These are phyloP conservation scores for Eucalyptus victrix DNA, from an alignment of 345 rosid genomes.

Conservation along the genomic window DNA sequence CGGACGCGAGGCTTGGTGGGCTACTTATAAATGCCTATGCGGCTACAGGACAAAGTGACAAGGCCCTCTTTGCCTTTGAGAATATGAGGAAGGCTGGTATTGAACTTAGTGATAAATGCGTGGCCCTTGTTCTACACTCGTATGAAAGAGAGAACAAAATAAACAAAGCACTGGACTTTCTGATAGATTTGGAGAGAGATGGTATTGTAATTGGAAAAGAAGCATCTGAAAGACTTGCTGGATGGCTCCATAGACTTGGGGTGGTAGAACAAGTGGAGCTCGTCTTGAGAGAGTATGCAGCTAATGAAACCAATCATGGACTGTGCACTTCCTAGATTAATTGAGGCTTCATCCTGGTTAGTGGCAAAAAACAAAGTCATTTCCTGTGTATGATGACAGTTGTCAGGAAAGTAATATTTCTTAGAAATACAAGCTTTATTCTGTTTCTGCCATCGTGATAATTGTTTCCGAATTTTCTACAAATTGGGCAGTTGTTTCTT, in stretches of 20 bases:
- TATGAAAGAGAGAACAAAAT: slow-evolving; percentile 55
- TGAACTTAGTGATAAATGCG: slow-evolving; percentile 61
- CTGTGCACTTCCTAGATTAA: not conserved
- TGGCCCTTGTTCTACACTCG: slow-evolving; percentile 47
- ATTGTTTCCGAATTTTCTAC: no score
- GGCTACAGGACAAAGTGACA: slow-evolving; percentile 43
- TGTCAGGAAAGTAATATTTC: not conserved
- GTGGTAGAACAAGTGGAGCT: slow-evolving; percentile 57
- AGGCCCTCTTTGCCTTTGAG: slow-evolving; percentile 43
- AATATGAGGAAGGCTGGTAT: slow-evolving; percentile 81
- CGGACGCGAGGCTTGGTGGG: slow-evolving; percentile 56
- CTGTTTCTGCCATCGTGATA: no score
- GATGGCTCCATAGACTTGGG: slow-evolving; percentile 67
- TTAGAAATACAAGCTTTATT: not conserved
- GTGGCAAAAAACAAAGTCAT: not conserved
- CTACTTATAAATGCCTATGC: slow-evolving; percentile 72
- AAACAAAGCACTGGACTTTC: slow-evolving; percentile 41
- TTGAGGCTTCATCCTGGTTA: not conserved
- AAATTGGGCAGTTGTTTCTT: no score
- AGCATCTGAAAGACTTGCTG: slow-evolving; percentile 46
- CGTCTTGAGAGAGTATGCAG: slow-evolving; percentile 41
- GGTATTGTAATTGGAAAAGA: slow-evolving; percentile 45
- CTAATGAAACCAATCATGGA: not conserved
- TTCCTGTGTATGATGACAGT: not conserved
- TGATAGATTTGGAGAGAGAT: slow-evolving; percentile 41